Evolutionary conservation across 306 rosid species (phyloP).

Genomic region (Sicyos edulis): DNA sequence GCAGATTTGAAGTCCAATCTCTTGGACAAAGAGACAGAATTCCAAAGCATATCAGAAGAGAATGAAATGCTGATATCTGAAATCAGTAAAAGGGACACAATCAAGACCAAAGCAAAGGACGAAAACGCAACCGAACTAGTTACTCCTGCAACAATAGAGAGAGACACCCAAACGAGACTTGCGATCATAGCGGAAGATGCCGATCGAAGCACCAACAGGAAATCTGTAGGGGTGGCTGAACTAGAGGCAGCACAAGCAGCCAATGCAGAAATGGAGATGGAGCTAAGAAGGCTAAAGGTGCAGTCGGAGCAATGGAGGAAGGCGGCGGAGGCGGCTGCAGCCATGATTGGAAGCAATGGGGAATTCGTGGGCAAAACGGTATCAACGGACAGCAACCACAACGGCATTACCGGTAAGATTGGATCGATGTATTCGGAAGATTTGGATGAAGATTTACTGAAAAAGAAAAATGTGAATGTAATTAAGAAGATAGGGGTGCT

Average conservation of each 20-base stretch:
- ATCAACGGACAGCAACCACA: constrained; percentile 61
- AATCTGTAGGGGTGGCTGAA: constrained; percentile 57
- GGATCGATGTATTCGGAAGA: constrained; percentile 56
- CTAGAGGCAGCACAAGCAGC: constrained; percentile 75
- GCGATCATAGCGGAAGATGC: constrained; percentile 64
- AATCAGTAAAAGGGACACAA: constrained; percentile 36
- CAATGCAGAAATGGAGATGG: constrained; percentile 73
- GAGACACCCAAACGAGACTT: constrained; percentile 56
- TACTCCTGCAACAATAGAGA: constrained; percentile 45
- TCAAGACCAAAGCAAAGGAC: constrained; percentile 30
- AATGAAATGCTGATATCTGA: constrained; percentile 61
- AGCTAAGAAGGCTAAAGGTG: constrained; percentile 71
- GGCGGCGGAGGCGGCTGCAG: too few relatives aligned
- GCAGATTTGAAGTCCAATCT: constrained; percentile 53
- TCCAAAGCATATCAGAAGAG: constrained; percentile 80
- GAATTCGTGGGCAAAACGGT: constrained; percentile 60
- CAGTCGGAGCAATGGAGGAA: constrained; percentile 97
- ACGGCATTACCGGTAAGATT: constrained; percentile 35
- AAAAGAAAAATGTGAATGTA: constrained; percentile 91
- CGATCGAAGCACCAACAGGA: constrained; percentile 43
- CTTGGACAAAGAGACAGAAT: constrained; percentile 88
- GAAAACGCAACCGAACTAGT: constrained; percentile 41
- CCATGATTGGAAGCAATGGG: constrained; percentile 78
- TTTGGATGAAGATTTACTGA: constrained; percentile 62
- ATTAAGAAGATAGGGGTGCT: constrained; percentile 90